A percentile compares a stretch with the other conserved stretches of the same genome.
Conservation (phyloP, 129 eudicot genomes). For the Escallonia rubra region DNA sequence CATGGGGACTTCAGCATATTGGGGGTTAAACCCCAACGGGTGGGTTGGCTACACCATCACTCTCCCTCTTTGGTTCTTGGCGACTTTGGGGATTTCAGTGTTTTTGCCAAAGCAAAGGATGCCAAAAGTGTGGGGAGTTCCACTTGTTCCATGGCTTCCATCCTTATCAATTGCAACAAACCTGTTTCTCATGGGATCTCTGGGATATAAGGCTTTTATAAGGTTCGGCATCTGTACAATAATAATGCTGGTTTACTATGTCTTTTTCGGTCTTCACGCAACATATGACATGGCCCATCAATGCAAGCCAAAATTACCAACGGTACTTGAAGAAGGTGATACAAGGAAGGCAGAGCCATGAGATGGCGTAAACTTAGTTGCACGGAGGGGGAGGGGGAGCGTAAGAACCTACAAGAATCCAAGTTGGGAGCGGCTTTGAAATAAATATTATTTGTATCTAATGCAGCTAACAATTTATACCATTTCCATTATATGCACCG, state of each 20-base stretch:
- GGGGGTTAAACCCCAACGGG: slow-evolving; percentile 44
- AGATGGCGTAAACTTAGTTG: not conserved
- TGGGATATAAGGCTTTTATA: slow-evolving; percentile 44
- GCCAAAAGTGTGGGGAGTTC: slow-evolving; percentile 75
- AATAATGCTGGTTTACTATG: slow-evolving; percentile 49
- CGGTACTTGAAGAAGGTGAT: slow-evolving; percentile 13
- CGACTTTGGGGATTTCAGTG: slow-evolving; percentile 44
- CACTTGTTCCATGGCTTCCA: slow-evolving; percentile 75
- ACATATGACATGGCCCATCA: slow-evolving; percentile 67
- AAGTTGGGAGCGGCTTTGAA: too few relatives aligned
- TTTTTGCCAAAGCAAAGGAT: slow-evolving; percentile 44
- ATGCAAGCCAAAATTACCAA: slow-evolving; percentile 9
- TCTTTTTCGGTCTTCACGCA: slow-evolving; percentile 61
- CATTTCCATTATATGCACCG: too few relatives aligned
- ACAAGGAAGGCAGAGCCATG: slow-evolving; percentile 13
- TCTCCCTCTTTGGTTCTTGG: slow-evolving; percentile 48
- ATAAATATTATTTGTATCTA: too few relatives aligned
- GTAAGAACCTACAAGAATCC: too few relatives aligned
- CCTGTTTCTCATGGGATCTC: slow-evolving; percentile 69
- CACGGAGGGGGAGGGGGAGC: too few relatives aligned
- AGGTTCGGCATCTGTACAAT: slow-evolving; percentile 56
- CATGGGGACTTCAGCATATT: slow-evolving; percentile 51
- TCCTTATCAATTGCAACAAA: slow-evolving; percentile 62
- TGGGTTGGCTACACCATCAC: slow-evolving; percentile 51
- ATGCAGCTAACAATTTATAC: too few relatives aligned